A percentile compares a stretch with the other conserved stretches of the same genome.
Conservation (phyloP, 768 basidiomycete genomes). For the Boletus bicolor region DNA sequence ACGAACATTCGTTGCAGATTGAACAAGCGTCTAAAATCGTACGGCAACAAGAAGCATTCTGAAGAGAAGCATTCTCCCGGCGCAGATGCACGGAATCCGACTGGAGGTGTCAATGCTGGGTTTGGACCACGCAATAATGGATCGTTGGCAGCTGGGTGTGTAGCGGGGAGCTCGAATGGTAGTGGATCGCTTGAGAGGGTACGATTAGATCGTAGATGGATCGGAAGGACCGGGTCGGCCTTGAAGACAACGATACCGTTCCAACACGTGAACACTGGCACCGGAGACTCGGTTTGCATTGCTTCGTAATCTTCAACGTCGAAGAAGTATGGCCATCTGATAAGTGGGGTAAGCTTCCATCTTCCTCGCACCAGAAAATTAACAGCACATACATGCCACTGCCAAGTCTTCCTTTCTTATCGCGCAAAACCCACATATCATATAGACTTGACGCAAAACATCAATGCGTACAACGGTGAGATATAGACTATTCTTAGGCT, state of each 20-base stretch:
- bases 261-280: constrained; percentile 45
- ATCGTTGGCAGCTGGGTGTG: constrained; percentile 15
- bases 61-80: constrained; percentile 26
- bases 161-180: constrained; percentile 6
- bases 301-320: constrained; percentile 35
- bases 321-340: constrained; percentile 42
- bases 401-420: constrained; percentile 14
- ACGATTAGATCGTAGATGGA: constrained; percentile 35
- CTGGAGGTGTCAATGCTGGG: constrained; percentile 21
- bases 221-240: constrained; percentile 41
- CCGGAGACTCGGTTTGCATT: constrained; percentile 38
- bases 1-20: constrained; percentile 35
- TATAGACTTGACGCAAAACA: constrained; percentile 11
- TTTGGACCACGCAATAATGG: constrained; percentile 10
- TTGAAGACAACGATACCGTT: constrained; percentile 42
- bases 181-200: constrained; percentile 36
- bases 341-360: background rate
- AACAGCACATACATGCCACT: constrained; percentile 11
- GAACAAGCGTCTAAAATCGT: constrained; percentile 41
- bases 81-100: constrained; percentile 15
- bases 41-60: constrained; percentile 41
- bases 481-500: constrained; percentile 9
- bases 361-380: background rate
- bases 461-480: background rate
- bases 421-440: constrained; percentile 24